These are phyloP conservation scores for Elaeis guineensis DNA, from an alignment of 176 grass and related monocot genomes.

Conservation along the genomic window DNA sequence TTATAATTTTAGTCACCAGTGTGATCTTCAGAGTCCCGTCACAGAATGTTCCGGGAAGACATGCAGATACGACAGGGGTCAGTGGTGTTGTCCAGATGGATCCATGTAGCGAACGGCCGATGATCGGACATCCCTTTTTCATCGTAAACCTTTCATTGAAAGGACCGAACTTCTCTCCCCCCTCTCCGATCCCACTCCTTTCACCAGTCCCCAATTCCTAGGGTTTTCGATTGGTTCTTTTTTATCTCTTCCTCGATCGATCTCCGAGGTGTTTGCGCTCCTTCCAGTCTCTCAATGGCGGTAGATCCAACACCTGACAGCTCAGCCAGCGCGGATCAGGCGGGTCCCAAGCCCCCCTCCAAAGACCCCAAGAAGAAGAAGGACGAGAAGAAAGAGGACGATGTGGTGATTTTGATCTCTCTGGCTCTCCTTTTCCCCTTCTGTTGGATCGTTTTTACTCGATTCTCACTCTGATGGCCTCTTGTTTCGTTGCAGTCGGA, in stretches of 20 bases:
- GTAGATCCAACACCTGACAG: neutral
- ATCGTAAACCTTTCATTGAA: no score
- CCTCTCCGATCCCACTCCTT: no score
- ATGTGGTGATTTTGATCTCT: conserved; percentile 12
- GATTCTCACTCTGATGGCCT: conserved; percentile 5
- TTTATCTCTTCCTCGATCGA: neutral
- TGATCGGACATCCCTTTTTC: no score
- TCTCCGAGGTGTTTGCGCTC: neutral
- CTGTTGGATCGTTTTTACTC: conserved; percentile 5
- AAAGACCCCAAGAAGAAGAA: conserved; percentile 16
- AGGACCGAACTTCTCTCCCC: no score
- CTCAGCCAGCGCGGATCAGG: neutral
- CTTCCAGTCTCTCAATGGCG: neutral
- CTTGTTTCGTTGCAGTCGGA: conserved; percentile 51
- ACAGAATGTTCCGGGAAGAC: no score
- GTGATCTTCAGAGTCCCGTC: no score
- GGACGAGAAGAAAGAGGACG: conserved; percentile 19
- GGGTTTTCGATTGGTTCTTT: neutral
- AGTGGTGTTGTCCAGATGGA: no score
- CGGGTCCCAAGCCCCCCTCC: neutral
- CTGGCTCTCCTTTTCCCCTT: neutral
- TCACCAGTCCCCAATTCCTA: no score
- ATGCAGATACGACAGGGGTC: no score
- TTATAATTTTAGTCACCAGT: no score
- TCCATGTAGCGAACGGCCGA: no score